Base-by-base conservation (phyloP, 116 monocot genomes). In the Cymodocea nodosa region DNA sequence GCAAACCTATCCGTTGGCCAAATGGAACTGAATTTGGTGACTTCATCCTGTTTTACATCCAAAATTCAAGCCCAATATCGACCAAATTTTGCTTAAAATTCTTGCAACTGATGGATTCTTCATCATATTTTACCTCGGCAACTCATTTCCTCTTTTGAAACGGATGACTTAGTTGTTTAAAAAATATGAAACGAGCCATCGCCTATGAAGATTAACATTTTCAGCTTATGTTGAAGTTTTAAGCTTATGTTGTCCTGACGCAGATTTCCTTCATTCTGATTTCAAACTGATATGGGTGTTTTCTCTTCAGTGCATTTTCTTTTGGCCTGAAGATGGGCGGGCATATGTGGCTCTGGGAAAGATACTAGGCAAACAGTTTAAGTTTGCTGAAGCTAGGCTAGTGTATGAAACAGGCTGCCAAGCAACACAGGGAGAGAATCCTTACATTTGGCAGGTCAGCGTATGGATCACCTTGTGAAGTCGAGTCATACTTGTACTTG, bases 271-370 rank as follows among this genome's bases (percentile, higher is more conserved):
- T 44, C 44, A 12, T 44, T 44, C 44, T 10, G 7, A 10, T 12
- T 9, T 12, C 44, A 44, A 65, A 49, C 65, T 65, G 22, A 65
- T 25, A 68, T 44, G 22, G n/a, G 39, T 5, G 17, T 13, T 44
- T n/a, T 74, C 13, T 70, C 51, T 77, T 23, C 77, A 95, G 97
- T 97, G 97, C 56, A 73, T 87, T 65, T 70, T 72, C 24, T 80
- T 72, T 75, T 97, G 97, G 97, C 97, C 97, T 44, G 97, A 97
- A 81, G 97, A 97, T 79, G 97, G 97, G 68, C 70, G 97, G 30
- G 65, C 83, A 52, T 97, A 97, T 68, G 97, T 97, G 52, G 97
- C 87, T 51, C 80, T 91, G 52, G 97, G 97, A 20, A 97, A 91
- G 85, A 81, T 85, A 60, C 78, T 87, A 22, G 70, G 62, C 63